phyloP scores from a whole-genome alignment of 2,329 filamentous ascomycete genomes.

The Teratosphaeria zuluensis region DNA sequence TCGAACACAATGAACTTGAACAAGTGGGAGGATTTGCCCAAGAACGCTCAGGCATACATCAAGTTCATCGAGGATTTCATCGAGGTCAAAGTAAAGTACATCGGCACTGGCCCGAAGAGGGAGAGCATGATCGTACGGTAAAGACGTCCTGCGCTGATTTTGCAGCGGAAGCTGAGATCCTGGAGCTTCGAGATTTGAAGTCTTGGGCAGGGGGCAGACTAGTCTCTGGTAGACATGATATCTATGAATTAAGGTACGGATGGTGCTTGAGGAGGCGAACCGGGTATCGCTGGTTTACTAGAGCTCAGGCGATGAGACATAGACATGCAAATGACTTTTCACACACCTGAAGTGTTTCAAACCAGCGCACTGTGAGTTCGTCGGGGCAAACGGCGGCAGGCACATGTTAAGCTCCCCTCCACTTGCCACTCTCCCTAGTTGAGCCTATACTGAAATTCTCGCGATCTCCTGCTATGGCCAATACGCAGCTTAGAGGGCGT shows the following conservation, averaged over 20 bases:
- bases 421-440: too few species aligned
- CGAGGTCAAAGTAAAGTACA: slow-evolving; percentile 53
- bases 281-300: background rate
- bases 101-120: slow-evolving; percentile 56
- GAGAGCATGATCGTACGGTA: slow-evolving; percentile 54
- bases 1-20: slow-evolving; percentile 50
- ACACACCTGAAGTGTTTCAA: background rate
- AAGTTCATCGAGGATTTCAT: slow-evolving; percentile 58
- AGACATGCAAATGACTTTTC: background rate
- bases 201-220: background rate
- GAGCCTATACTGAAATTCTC: too few species aligned
- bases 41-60: slow-evolving; percentile 55
- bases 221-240: background rate
- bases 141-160: background rate
- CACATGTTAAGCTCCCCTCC: too few species aligned
- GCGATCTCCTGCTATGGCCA: too few species aligned
- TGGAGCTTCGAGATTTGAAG: background rate
- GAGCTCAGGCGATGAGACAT: background rate
- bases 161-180: background rate
- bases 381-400: too few species aligned
- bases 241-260: background rate
- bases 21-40: slow-evolving; percentile 53
- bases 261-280: background rate
- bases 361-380: background rate
- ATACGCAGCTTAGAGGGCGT: too few species aligned